phyloP scores from a whole-genome alignment of 768 basidiomycete species.

The Austroboletus eburneus region DNA sequence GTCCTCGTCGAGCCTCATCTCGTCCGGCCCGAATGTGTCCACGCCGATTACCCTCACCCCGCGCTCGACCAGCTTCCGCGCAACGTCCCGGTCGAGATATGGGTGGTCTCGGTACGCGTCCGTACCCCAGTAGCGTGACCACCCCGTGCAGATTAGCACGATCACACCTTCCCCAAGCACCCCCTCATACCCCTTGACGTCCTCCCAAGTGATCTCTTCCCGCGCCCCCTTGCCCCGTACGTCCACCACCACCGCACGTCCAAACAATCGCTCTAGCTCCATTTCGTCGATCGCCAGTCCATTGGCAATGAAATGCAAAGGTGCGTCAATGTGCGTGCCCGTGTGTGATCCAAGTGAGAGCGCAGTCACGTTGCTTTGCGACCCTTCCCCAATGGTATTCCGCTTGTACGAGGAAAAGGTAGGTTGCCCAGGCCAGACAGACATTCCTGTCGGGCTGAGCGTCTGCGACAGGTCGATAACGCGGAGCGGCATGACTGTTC shows the following conservation, averaged over 20 bases:
- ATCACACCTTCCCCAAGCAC: slow-evolving; percentile 39
- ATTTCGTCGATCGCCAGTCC: slow-evolving; percentile 54
- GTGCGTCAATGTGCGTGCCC: slow-evolving; percentile 76
- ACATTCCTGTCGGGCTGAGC: slow-evolving; percentile 17
- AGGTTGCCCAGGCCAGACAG: slow-evolving; percentile 23
- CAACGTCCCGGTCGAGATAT: slow-evolving; percentile 50
- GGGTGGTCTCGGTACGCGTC: slow-evolving; percentile 54
- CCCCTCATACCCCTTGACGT: slow-evolving; percentile 36
- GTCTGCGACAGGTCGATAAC: slow-evolving; percentile 24
- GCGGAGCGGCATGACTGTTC: background rate
- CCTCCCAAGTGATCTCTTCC: slow-evolving; percentile 53
- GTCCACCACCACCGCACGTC: slow-evolving; percentile 52
- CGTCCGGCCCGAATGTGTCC: slow-evolving; percentile 65
- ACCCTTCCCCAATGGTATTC: slow-evolving; percentile 1
- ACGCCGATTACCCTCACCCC: slow-evolving; percentile 57
- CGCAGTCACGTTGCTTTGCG: slow-evolving; percentile 15
- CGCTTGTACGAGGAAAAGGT: slow-evolving; percentile 10
- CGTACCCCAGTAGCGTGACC: slow-evolving; percentile 52
- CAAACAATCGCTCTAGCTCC: slow-evolving; percentile 47
- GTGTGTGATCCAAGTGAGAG: slow-evolving; percentile 64
- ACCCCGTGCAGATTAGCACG: slow-evolving; percentile 60
- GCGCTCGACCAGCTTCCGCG: slow-evolving; percentile 41
- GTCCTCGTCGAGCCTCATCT: slow-evolving; percentile 20
- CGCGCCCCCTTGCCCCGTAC: slow-evolving; percentile 40
- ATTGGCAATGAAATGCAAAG: slow-evolving; percentile 58